phyloP scores from a whole-genome alignment of 108 stramenopile species.

The Pseudonitzschia multiseries region DNA sequence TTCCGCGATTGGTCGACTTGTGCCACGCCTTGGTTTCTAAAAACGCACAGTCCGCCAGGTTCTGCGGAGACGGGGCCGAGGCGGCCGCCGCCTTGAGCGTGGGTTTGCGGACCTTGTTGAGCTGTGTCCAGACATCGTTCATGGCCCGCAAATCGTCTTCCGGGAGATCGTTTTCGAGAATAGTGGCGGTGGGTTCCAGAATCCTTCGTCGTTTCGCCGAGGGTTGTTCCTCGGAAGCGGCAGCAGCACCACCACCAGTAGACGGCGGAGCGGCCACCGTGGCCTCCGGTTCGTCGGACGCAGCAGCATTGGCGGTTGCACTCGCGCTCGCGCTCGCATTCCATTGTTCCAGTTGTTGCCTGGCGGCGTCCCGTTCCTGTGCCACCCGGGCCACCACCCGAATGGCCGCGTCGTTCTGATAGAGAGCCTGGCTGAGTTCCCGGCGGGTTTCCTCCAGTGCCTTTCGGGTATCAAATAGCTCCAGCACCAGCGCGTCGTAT shows the following conservation, averaged over 20 bases:
- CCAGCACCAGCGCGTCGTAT: constrained; percentile 88
- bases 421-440: constrained; percentile 87
- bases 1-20: constrained; percentile 57
- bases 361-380: constrained; percentile 86
- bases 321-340: constrained; percentile 28
- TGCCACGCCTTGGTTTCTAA: constrained; percentile 47
- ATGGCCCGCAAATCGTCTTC: constrained; percentile 44
- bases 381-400: constrained; percentile 90
- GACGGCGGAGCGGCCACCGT: constrained; percentile 7
- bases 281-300: neutral
- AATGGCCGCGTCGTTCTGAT: constrained; percentile 96
- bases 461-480: constrained; percentile 81
- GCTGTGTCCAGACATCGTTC: constrained; percentile 51
- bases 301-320: neutral
- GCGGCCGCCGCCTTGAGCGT: constrained; percentile 39
- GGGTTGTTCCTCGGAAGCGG: neutral
- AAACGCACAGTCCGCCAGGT: constrained; percentile 25
- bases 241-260: too few relatives aligned
- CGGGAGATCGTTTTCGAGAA: constrained; percentile 45
- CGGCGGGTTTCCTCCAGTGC: constrained; percentile 84
- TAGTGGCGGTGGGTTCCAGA: constrained; percentile 16
- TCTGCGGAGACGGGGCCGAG: constrained; percentile 32
- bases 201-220: constrained; percentile 25
- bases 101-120: constrained; percentile 52
- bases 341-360: constrained; percentile 51